A percentile compares a stretch with the other conserved stretches of the same genome.
These are phyloP conservation scores for Atalantia buxifolia DNA, from an alignment of 345 rosid species.

Conservation along the genomic window DNA sequence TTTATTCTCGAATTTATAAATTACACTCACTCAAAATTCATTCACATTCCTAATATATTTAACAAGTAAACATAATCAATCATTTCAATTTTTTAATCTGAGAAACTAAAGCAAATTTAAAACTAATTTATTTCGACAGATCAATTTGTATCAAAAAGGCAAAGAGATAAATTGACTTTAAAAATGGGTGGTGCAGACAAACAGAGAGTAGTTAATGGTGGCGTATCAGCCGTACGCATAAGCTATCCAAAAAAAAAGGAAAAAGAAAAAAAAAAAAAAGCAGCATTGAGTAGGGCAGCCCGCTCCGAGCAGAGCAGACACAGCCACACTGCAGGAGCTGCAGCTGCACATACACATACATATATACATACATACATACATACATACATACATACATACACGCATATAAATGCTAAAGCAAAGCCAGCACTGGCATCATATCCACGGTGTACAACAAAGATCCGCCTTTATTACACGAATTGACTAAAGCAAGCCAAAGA, in stretches of 20 bases:
- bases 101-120: not conserved
- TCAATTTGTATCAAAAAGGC: not conserved
- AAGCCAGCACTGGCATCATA: constrained; percentile 7
- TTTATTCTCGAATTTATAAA: too few relatives aligned
- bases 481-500: constrained; percentile 4
- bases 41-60: too few relatives aligned
- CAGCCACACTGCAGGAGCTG: not conserved
- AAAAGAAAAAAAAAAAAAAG: not conserved
- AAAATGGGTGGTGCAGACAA: constrained; percentile 11
- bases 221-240: constrained; percentile 14
- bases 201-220: constrained; percentile 1
- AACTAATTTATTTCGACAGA: not conserved
- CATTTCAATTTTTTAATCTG: too few relatives aligned
- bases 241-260: not conserved
- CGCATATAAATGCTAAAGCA: not conserved
- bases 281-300: constrained; percentile 8
- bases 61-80: too few relatives aligned
- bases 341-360: not conserved
- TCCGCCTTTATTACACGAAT: constrained; percentile 14
- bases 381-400: too few relatives aligned
- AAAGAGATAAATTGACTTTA: not conserved
- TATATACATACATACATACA: not conserved
- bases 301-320: constrained; percentile 10
- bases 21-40: too few relatives aligned
- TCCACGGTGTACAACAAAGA: constrained; percentile 3